Base-by-base conservation (phyloP, 176 grass and related monocot species). In the Puccinellia tenuiflora region DNA sequence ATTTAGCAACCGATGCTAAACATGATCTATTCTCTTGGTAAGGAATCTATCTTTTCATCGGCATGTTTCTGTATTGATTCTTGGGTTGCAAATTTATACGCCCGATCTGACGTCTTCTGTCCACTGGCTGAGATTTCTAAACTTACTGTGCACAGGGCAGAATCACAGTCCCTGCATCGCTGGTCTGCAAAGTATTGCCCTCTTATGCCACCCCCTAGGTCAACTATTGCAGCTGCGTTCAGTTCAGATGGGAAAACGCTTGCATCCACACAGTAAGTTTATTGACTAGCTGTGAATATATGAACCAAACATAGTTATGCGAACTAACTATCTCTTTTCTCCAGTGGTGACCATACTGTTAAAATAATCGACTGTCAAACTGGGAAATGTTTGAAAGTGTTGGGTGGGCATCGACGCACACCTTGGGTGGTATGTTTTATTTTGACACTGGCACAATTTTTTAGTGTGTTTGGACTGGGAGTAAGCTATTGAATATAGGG, bases 161-260 rank as follows among this genome's bases (percentile, higher is more conserved):
- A 99, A 87, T 89, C 93, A 85, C 86, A 99, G 68, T 96, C 96
- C 42, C 76, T 99, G 78, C 85, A 85, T 77, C 63, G 81, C 55
- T 87, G 94, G 80, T 92, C 88, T 33, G 93, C 93, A 48, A 95
- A 92, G 46, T 99, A 99, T 83, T 99, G 97, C 62, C 91, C 97
- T 76, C 93, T 99, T 87, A 74, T 85, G 64, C 96, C 96, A 46
- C 89, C 96, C 68, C 96, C 96, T 60, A 92, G 96, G 87, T 99
- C 93, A 76, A 99, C 96, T 57, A 99, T 99, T 83, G 96, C 96
- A 83, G 96, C 96, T 85, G 96, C 96, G 75, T 99, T 96, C 86
- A 99, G 96, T 83, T 89, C 96, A 2, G 92, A 99, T 85, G 96
- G 96, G 40, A 93, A 92, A 92, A 94, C 91, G 29, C 91, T 99